These are phyloP conservation scores for Helichrysum umbraculigerum DNA, from an alignment of 129 eudicot genomes.

Conservation along the genomic window DNA sequence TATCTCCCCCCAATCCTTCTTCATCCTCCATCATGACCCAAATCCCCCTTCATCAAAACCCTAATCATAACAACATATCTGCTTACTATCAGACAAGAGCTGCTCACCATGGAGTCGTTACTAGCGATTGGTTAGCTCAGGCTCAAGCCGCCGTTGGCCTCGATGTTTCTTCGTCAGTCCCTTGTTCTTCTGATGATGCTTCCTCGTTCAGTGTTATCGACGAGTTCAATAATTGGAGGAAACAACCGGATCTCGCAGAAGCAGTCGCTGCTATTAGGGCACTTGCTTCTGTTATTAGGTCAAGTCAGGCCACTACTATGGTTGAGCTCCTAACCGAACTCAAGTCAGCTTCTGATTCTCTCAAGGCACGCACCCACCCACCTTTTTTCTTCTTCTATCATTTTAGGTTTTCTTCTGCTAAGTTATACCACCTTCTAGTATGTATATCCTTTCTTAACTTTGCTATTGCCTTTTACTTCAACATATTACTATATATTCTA, in stretches of 20 bases:
- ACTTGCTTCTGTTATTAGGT: constrained; percentile 80
- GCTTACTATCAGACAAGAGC: constrained; percentile 85
- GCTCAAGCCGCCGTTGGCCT: constrained; percentile 73
- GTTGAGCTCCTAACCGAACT: constrained; percentile 93
- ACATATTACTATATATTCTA: too few relatives aligned
- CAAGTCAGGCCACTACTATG: constrained; percentile 79
- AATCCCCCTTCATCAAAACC: constrained; percentile 29
- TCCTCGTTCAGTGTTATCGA: constrained; percentile 58
- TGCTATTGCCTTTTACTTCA: too few relatives aligned
- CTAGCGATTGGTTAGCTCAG: constrained; percentile 94
- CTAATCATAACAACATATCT: constrained; percentile 53
- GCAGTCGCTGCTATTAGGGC: constrained; percentile 99
- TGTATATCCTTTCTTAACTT: too few relatives aligned
- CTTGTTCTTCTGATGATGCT: constrained; percentile 28
- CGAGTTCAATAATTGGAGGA: constrained; percentile 76
- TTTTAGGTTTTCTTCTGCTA: not conserved
- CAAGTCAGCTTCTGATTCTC: constrained; percentile 75
- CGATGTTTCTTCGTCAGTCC: constrained; percentile 6
- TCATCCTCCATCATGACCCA: constrained; percentile 41
- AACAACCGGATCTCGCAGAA: constrained; percentile 92
- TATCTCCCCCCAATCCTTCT: constrained; percentile 31
- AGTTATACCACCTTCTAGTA: too few relatives aligned
- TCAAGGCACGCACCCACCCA: constrained; percentile 43
- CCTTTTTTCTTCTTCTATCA: not conserved
- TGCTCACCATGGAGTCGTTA: constrained; percentile 86